Evolutionary conservation across 306 rosid genomes (phyloP).

Genomic region (Arachis hypogaea): DNA sequence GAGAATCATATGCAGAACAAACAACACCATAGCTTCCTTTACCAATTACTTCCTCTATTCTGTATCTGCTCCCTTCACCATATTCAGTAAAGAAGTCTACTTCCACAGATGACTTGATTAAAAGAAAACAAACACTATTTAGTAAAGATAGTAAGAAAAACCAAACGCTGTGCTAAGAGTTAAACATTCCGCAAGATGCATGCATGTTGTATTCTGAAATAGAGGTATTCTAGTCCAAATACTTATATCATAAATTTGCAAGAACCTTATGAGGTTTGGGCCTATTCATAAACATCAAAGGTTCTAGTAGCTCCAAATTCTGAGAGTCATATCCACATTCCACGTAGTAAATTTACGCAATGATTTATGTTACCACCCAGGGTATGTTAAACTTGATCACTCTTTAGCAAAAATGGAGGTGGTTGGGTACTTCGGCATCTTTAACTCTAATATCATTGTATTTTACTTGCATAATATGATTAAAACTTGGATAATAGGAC

Average conservation of each 20-base stretch:
- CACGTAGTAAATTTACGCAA: too few relatives aligned
- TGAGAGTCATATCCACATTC: too few relatives aligned
- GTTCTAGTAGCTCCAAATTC: neutral
- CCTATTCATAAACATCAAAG: slow-evolving; percentile 11
- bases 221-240: neutral
- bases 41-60: slow-evolving; percentile 98
- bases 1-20: slow-evolving; percentile 95
- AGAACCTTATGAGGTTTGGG: slow-evolving; percentile 3
- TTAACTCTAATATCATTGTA: too few relatives aligned
- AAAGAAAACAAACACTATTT: slow-evolving; percentile 35
- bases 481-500: neutral
- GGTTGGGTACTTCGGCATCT: too few relatives aligned
- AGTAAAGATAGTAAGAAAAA: slow-evolving; percentile 28
- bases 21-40: slow-evolving; percentile 99
- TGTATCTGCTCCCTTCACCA: slow-evolving; percentile 97
- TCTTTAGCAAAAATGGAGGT: too few relatives aligned
- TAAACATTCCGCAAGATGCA: slow-evolving; percentile 11
- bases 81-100: slow-evolving; percentile 97
- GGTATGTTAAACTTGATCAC: too few relatives aligned
- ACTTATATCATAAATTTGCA: slow-evolving; percentile 9
- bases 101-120: slow-evolving; percentile 81
- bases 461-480: too few relatives aligned
- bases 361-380: too few relatives aligned
- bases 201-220: neutral
- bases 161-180: slow-evolving; percentile 1